A percentile compares a stretch with the other conserved stretches of the same genome.
Evolutionary conservation across 768 basidiomycete genomes (phyloP).

Genomic region (Psilocybe cyanescens): DNA sequence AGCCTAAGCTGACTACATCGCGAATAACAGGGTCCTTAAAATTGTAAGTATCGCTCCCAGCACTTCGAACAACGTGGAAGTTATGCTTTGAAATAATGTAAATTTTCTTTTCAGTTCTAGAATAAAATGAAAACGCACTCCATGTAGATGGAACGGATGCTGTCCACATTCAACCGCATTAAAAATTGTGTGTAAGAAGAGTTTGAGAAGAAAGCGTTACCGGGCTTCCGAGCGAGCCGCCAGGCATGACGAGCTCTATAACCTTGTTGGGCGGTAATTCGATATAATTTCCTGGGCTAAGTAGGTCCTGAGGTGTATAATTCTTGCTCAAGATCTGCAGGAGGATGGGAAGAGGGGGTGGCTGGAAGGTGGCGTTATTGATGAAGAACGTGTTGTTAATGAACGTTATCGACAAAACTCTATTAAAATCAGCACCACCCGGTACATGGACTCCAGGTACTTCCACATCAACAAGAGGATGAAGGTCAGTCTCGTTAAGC

Average conservation of each 20-base stretch:
- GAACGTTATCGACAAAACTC: slow-evolving; percentile 8
- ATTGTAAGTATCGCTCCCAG: slow-evolving; percentile 40
- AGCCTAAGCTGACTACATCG: slow-evolving; percentile 41
- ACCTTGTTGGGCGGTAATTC: slow-evolving; percentile 42
- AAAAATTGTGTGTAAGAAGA: too few species aligned
- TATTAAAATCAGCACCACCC: slow-evolving; percentile 43
- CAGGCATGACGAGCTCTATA: slow-evolving; percentile 50
- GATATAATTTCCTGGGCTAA: slow-evolving; percentile 43
- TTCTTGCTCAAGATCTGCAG: slow-evolving; percentile 49
- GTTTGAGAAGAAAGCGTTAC: slow-evolving; percentile 25
- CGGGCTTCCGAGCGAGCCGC: slow-evolving; percentile 36
- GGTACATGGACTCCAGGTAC: slow-evolving; percentile 34
- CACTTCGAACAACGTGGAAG: slow-evolving; percentile 45
- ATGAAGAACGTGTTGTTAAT: slow-evolving; percentile 24
- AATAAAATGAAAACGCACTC: slow-evolving; percentile 26
- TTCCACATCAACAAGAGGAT: slow-evolving; percentile 28
- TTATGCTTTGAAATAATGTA: slow-evolving; percentile 26
- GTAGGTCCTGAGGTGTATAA: slow-evolving; percentile 36
- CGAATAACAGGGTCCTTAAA: slow-evolving; percentile 51
- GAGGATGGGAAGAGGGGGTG: slow-evolving; percentile 46
- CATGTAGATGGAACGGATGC: slow-evolving; percentile 51
- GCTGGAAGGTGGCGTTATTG: slow-evolving; percentile 36
- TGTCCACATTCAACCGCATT: slow-evolving; percentile 2
- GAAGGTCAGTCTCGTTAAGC: slow-evolving; percentile 37
- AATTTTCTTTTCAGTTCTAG: too few species aligned